phyloP scores from a whole-genome alignment of 78 protist genomes.

The Dictyostelium citrinum region DNA sequence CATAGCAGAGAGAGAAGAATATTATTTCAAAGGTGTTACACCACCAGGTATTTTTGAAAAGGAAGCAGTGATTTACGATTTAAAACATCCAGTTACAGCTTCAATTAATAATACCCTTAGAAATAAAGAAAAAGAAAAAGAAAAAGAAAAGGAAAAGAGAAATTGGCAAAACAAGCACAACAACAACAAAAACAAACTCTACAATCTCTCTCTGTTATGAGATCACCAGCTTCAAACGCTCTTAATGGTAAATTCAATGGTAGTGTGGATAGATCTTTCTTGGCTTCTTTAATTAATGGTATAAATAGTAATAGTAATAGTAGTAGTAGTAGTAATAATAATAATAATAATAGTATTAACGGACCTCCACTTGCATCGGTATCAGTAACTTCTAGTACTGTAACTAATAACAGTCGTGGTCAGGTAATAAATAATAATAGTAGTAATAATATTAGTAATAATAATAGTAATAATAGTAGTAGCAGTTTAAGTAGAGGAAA shows the following conservation, averaged over 20 bases:
- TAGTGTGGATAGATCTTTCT: constrained; percentile 69
- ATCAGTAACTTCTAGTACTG: not conserved
- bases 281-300: constrained; percentile 16
- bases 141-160: constrained; percentile 42
- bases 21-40: constrained; percentile 59
- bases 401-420: not conserved
- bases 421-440: not conserved
- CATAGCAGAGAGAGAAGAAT: constrained; percentile 73
- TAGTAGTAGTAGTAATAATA: not conserved
- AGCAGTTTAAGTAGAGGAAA: not conserved
- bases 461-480: not conserved
- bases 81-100: constrained; percentile 51
- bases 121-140: constrained; percentile 68
- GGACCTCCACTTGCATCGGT: not conserved
- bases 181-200: not conserved
- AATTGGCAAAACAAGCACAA: not conserved
- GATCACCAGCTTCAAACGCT: not conserved
- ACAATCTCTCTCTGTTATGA: not conserved
- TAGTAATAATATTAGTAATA: not conserved
- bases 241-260: constrained; percentile 19
- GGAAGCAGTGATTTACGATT: constrained; percentile 49
- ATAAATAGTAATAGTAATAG: not conserved
- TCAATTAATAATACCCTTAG: constrained; percentile 49
- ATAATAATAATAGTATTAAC: not conserved
- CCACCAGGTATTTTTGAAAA: constrained; percentile 74